Base-by-base conservation (phyloP, 1,139 yeast genomes). In the Kodamaea ohmeri region DNA sequence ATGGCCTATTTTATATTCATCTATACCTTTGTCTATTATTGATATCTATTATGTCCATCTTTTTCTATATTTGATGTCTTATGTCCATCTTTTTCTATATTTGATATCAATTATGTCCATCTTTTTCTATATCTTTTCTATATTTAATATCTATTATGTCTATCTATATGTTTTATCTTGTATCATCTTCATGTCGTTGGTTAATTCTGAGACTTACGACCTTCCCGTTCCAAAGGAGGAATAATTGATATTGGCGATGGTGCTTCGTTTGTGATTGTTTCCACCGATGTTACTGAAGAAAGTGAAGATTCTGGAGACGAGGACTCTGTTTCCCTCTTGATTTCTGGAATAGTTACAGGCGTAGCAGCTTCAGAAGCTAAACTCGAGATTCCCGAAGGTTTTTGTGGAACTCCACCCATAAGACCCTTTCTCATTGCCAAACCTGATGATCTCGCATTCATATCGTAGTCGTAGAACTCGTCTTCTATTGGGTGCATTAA, bases 371-470 rank as follows among this genome's bases (percentile, higher is more conserved):
- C 37, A 21, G 37, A 14, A 12, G 36, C 13, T 16, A 29, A 29
- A 14, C 29, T 12, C 16, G 35, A 30, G n/a, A 21, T 22, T 15
- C 32, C 22, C 12, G 33, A 27, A 31, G 44, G 44, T 35, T 61
- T 60, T 16, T 55, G 56, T 1, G 76, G 76, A 4, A 69, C 71
- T 1, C 73, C 73, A 1, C 96, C 95, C 73, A 90, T 89, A 41
- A 92, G 78, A 33, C 98, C 97, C 60, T 87, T 88, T 48, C 87
- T 77, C 63, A 85, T 89, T 15, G 96, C 97, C 53, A 87, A 81
- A 9, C 80, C 82, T 21, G 90, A 77, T 21, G 88, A 81, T 59
- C 98, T 78, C 42, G 76, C 70, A 45, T 71, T 68, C 21, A 77
- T 65, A 41, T 83, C 86, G 29, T 71, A 74, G 52, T 84, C 88